A percentile compares a stretch with the other conserved stretches of the same genome.
Conservation (phyloP, 805 yeast genomes). For the Candida orba region DNA sequence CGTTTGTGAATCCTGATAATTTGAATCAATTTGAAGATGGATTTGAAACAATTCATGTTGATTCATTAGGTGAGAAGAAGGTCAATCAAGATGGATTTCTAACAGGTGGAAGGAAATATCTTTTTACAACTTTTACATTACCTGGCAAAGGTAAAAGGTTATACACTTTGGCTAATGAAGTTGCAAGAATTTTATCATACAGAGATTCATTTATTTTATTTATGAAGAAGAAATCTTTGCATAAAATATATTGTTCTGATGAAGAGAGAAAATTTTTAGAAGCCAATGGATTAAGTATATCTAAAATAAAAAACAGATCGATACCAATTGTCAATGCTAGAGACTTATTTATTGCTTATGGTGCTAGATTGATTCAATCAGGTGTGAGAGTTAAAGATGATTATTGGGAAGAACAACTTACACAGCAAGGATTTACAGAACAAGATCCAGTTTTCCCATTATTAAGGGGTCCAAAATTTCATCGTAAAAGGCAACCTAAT, state of each 20-base stretch:
- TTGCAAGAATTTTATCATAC: constrained; percentile 34
- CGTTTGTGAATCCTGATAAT: constrained; percentile 11
- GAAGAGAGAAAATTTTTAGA: constrained; percentile 32
- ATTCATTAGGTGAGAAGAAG: constrained; percentile 40
- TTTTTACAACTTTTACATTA: constrained; percentile 33
- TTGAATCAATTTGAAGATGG: constrained; percentile 25
- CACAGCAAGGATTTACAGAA: constrained; percentile 36
- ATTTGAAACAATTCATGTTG: constrained; percentile 25
- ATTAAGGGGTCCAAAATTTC: constrained; percentile 10
- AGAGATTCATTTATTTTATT: constrained; percentile 50
- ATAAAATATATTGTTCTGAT: constrained; percentile 29
- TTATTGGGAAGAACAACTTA: constrained; percentile 44
- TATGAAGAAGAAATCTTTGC: constrained; percentile 30
- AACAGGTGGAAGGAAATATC: constrained; percentile 31
- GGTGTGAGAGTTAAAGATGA: constrained; percentile 48
- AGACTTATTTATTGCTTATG: constrained; percentile 41
- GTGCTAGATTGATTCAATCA: constrained; percentile 38
- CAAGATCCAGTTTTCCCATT: constrained; percentile 36
- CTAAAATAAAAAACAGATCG: constrained; percentile 17
- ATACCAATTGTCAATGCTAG: constrained; percentile 30
- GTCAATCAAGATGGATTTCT: constrained; percentile 33
- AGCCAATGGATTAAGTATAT: constrained; percentile 20
- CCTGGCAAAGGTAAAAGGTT: constrained; percentile 31
- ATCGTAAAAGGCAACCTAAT: constrained; percentile 7
- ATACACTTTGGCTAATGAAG: constrained; percentile 34